Base-by-base conservation (phyloP, 257 asterid genomes). In the Capsicum rhomboideum region DNA sequence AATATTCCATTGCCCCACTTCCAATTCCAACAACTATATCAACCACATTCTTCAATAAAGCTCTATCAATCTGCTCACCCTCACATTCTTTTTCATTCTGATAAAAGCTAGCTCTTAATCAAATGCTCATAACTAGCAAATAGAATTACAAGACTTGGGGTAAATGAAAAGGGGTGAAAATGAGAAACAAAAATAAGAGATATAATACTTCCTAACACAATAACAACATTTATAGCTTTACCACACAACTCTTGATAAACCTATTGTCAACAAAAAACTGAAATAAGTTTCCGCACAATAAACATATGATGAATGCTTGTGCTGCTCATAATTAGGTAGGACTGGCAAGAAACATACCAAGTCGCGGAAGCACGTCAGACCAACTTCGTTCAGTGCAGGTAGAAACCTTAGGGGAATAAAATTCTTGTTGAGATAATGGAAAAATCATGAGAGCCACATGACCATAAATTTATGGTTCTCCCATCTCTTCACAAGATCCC, bases 401-500 rank as follows among this genome's bases (percentile, higher is more conserved):
- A 90, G 85, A 2, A 84, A 83, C 79, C 84, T 84, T 80, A 92
- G 74, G 13, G 83, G 20, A 12, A 90, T 40, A 71, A 18, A 6
- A 69, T 5, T 2, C 9, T 1, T 2, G 10, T 26, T 14, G 12
- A 69, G 31, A 40, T 40, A 20, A 18, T 0, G 18, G 78, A 37
- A 69, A 53, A 37, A 69, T 6, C 3, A 8, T 20, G 16, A 37
- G 53, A 69, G 53, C 31, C 53, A n/a, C n/a, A n/a, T n/a, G n/a
- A n/a, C n/a, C n/a, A n/a, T n/a, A n/a, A n/a, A n/a, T n/a, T n/a
- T n/a, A n/a, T n/a, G n/a, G n/a, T n/a, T n/a, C n/a, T n/a, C n/a
- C 94, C 96, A 92, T 82, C 89, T 88, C 63, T 64, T 84, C 54
- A 87, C 89, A 85, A 92, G 87, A 66, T 91, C 94, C 82, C 69